Evolutionary conservation across 2,329 filamentous ascomycete genomes (phyloP), one percentile per base, ranked within the genome.

Genomic region (Alternaria triticimaculans): DNA sequence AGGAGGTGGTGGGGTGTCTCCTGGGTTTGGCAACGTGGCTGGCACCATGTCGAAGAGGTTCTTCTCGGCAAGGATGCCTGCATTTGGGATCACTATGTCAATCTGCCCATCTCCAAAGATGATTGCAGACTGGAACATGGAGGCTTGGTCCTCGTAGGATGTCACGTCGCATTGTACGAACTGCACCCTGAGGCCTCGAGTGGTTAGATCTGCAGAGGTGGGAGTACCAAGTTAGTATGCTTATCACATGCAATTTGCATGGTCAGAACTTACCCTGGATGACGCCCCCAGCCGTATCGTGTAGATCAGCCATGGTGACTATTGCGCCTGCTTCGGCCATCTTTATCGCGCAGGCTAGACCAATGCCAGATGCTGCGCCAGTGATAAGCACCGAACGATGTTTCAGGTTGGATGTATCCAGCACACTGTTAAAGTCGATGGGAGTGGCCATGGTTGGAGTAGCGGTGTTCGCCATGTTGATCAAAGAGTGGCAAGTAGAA

Each of bases 131-230:
- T 77, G 73, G 67, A 80, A 80, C 45, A 78, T 70, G 3, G 55
- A 55, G 14, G 72, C 62, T 55, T 78, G 76, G 8, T 72, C 70
- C 7, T 63, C 49, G 57, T 76, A 79, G 6, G 70, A 71, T 5
- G 69, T 71, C 7, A 80, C 76, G 60, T 81, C 73, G 53, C 72
- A 73, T 30, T 65, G 58, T 9, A 75, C 72, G 48, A 79, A 80
- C 20, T 75, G 71, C 5, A 76, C 74, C 2, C 62, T 67, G 54
- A 59, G 54, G 3, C 72, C 71, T 37, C 64, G 63, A 18, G 58
- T 60, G 11, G 49, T 59, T 6, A 76, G 59, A 2, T 68, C 37
- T 41, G 37, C 3, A 41, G 37, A 41, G 5, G 37, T 41, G 37
- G 37, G n/a, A 41, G 37, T 10, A 18, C 37, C 37, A 41, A 41